Evolutionary conservation across 1,284 basidiomycete species (phyloP).

Genomic region (Pterula multifida): DNA sequence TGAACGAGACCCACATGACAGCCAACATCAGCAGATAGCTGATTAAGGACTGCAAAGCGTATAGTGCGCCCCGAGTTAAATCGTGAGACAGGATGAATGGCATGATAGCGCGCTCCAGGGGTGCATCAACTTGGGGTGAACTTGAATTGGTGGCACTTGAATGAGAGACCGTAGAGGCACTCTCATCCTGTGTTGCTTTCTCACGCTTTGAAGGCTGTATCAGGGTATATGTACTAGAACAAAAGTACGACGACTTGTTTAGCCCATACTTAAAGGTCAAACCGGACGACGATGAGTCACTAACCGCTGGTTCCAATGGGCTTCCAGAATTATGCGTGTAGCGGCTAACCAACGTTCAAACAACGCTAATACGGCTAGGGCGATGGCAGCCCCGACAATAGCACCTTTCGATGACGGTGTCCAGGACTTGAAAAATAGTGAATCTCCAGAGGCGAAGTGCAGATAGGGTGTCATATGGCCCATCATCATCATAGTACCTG

Average conservation of each 20-base stretch:
- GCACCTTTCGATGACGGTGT: slow-evolving; percentile 53
- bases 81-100: slow-evolving; percentile 54
- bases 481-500: slow-evolving; percentile 15
- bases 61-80: slow-evolving; percentile 46
- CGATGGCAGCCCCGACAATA: slow-evolving; percentile 64
- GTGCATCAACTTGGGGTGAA: not conserved
- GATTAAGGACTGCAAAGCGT: slow-evolving; percentile 43
- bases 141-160: not conserved
- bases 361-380: slow-evolving; percentile 51
- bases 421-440: slow-evolving; percentile 60
- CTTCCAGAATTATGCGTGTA: slow-evolving; percentile 36
- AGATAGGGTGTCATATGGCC: slow-evolving; percentile 48
- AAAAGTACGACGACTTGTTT: not conserved
- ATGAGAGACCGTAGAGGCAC: not conserved
- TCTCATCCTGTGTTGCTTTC: slow-evolving; percentile 4
- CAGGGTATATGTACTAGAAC: not conserved
- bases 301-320: slow-evolving; percentile 50
- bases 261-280: not conserved
- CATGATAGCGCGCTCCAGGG: slow-evolving; percentile 22
- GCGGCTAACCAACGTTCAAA: slow-evolving; percentile 58
- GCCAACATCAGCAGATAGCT: slow-evolving; percentile 56
- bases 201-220: not conserved
- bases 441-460: slow-evolving; percentile 52
- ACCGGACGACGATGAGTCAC: not conserved
- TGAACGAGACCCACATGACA: slow-evolving; percentile 44